Evolutionary conservation across 228 moss, liverwort and hornwort genomes (phyloP), one percentile per base, ranked within the genome.

Genomic region (Sphagnum magellanicum): DNA sequence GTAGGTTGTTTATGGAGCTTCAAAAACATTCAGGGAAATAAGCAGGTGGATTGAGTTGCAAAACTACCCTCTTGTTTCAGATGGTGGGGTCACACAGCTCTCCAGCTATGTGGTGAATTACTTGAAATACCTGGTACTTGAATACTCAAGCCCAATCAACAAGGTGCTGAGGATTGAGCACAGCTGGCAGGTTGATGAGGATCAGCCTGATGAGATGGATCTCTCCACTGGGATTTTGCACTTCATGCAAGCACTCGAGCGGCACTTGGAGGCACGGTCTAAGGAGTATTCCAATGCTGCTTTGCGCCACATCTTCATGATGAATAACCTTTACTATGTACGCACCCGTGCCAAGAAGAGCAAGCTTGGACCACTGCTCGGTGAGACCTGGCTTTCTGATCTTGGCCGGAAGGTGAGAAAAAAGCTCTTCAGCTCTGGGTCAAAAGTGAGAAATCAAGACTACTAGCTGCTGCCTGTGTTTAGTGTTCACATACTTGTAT

Each of bases 241-340:
- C 50, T 83, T 98, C 46, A 71, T 93, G 62, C 69, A 72, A 77
- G 82, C 93, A 14, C 80, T 98, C 53, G 98, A 93, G 75, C 82
- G 60, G 11, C 55, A 85, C 58, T 81, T 93, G 6, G 78, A 87
- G 70, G 68, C 65, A 12, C 83, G 91, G 9, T 82, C 90, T 16
- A 86, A 62, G 50, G 78, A 82, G 50, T 83, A 89, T 50, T 63
- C 76, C 49, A 87, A 90, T 64, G 72, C 82, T 50, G 82, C 91
- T 5, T 65, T 91, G 7, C 88, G 90, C 7, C 82, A 89, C 71
- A 82, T 98, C 68, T 92, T 93, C 69, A 53, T 90, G 59, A 90
- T 98, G 87, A 98, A 98, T 64, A 93, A 92, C 63, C 74, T 93
- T 72, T 85, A 83, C 68, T 93, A 98, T 67, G 90, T 98, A 65